These are phyloP conservation scores for Scheffersomyces lignosus DNA, from an alignment of 805 yeast species.

Conservation along the genomic window DNA sequence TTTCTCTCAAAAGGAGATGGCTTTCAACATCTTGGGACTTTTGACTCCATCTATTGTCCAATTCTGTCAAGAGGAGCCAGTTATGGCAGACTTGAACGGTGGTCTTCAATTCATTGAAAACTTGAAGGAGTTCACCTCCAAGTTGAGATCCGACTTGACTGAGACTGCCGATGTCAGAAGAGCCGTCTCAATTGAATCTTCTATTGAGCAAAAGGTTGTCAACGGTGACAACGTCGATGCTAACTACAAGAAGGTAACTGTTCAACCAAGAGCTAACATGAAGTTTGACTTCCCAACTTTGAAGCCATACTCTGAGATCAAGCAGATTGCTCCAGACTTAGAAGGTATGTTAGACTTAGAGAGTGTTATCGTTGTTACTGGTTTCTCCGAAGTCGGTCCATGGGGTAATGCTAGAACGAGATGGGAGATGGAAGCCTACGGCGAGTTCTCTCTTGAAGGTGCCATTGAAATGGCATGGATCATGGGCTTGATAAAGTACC, in stretches of 20 bases:
- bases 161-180: constrained; percentile 91
- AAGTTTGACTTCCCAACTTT: constrained; percentile 89
- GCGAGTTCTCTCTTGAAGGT: constrained; percentile 95
- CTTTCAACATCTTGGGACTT: constrained; percentile 94
- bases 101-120: constrained; percentile 93
- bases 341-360: constrained; percentile 93
- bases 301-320: constrained; percentile 73
- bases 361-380: constrained; percentile 90
- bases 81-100: constrained; percentile 98
- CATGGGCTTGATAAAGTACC: constrained; percentile 96
- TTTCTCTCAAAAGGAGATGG: constrained; percentile 98
- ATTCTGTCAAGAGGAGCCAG: constrained; percentile 90
- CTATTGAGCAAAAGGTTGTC: constrained; percentile 82
- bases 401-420: constrained; percentile 99
- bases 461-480: constrained; percentile 99
- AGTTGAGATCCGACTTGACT: constrained; percentile 71
- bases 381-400: constrained; percentile 98
- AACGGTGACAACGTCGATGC: constrained; percentile 88
- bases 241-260: constrained; percentile 71
- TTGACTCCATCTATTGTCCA: constrained; percentile 82
- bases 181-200: constrained; percentile 91
- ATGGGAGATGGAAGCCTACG: constrained; percentile 98
- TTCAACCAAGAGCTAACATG: constrained; percentile 94
- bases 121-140: constrained; percentile 82
- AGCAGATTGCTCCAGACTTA: constrained; percentile 66